phyloP scores from a whole-genome alignment of 1,284 basidiomycete species.

The Boletellus deceptivus region DNA sequence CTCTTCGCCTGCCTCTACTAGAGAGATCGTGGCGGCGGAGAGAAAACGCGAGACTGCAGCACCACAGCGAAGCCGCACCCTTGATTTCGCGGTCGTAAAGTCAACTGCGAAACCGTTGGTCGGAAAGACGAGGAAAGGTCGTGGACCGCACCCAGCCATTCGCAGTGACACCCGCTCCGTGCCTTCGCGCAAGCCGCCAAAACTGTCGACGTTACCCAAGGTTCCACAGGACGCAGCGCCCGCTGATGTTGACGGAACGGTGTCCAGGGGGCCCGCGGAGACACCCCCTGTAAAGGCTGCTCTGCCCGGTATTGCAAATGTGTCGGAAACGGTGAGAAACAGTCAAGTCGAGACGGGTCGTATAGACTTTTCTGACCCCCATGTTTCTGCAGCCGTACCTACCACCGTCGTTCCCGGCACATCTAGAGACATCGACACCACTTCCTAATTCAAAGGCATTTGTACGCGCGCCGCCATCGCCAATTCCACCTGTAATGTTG shows the following conservation, averaged over 20 bases:
- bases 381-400: conserved; percentile 25
- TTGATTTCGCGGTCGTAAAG: conserved; percentile 34
- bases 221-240: not conserved
- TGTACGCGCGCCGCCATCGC: conserved; percentile 27
- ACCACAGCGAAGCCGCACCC: conserved; percentile 17
- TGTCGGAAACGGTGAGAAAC: conserved; percentile 30
- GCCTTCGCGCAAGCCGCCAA: not conserved
- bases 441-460: conserved; percentile 12
- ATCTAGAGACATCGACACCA: conserved; percentile 32
- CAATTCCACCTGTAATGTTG: conserved; percentile 25
- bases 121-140: conserved; percentile 19
- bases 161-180: conserved; percentile 5
- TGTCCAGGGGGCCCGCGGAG: conserved; percentile 1
- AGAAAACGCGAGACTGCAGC: conserved; percentile 7
- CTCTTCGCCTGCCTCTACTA: conserved; percentile 2
- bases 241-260: not conserved
- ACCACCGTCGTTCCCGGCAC: conserved; percentile 32
- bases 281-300: conserved; percentile 4
- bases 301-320: conserved; percentile 25
- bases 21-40: not conserved
- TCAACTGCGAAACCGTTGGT: conserved; percentile 14
- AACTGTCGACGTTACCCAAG: conserved; percentile 3
- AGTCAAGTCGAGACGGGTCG: conserved; percentile 5
- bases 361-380: conserved; percentile 12
- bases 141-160: conserved; percentile 1